These are phyloP conservation scores for Suillus subalutaceus DNA, from an alignment of 768 basidiomycete species.

Conservation along the genomic window DNA sequence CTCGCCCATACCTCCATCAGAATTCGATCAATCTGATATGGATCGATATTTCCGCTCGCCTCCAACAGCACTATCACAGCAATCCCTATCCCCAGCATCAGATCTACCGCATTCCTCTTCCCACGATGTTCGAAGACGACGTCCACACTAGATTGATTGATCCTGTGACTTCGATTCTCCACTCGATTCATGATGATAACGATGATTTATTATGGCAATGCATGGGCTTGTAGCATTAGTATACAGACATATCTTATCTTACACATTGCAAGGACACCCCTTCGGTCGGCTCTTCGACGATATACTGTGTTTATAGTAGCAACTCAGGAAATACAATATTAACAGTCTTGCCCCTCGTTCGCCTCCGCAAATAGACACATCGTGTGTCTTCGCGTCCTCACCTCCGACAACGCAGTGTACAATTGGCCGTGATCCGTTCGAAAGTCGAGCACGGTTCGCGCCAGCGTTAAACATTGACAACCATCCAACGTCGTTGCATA, in stretches of 20 bases:
- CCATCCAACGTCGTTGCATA: neutral
- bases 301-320: no score
- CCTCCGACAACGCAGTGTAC: no score
- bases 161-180: neutral
- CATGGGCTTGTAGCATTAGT: slow-evolving; percentile 5
- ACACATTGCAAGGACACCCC: neutral
- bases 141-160: slow-evolving; percentile 16
- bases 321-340: no score
- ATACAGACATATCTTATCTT: slow-evolving; percentile 5
- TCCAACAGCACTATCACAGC: neutral
- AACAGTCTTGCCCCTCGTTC: no score
- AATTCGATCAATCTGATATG: slow-evolving; percentile 73
- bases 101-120: neutral
- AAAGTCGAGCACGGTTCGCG: no score
- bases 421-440: no score
- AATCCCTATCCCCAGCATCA: neutral
- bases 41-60: slow-evolving; percentile 66
- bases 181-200: neutral
- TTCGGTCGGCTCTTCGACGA: no score
- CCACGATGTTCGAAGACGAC: slow-evolving; percentile 27
- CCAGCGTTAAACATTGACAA: no score
- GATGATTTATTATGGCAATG: neutral
- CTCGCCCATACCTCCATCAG: slow-evolving; percentile 45
- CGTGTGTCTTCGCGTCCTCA: no score
- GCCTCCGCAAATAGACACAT: no score